These are phyloP conservation scores for Clonostachys rosea DNA, from an alignment of 2,329 filamentous ascomycete genomes.

Conservation along the genomic window DNA sequence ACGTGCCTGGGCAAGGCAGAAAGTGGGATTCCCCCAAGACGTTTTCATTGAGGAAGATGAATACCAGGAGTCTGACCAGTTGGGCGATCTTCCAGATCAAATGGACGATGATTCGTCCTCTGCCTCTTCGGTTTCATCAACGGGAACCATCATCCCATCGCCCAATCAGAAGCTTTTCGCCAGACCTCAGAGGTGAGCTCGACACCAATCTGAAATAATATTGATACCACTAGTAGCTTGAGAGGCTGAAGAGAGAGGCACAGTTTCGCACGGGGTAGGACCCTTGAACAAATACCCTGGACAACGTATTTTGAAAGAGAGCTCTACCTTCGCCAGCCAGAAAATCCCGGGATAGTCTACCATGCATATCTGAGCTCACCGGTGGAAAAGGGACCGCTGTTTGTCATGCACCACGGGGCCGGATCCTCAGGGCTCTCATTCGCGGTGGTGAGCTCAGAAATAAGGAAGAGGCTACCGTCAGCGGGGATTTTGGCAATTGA, in stretches of 20 bases:
- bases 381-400: constrained; percentile 68
- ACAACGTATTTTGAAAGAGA: constrained; percentile 88
- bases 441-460: constrained; percentile 72
- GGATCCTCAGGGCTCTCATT: constrained; percentile 93
- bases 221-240: no score
- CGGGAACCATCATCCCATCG: constrained; percentile 84
- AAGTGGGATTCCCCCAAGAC: constrained; percentile 54
- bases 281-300: constrained; percentile 71
- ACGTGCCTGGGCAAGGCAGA: constrained; percentile 72
- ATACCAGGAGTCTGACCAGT: constrained; percentile 40
- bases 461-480: constrained; percentile 70
- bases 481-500: constrained; percentile 84
- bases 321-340: constrained; percentile 59
- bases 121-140: constrained; percentile 74
- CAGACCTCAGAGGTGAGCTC: constrained; percentile 59
- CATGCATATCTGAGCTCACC: constrained; percentile 90
- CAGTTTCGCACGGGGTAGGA: constrained; percentile 45
- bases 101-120: constrained; percentile 64
- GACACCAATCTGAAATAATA: no score
- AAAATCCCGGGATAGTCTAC: constrained; percentile 51
- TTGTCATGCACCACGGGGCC: constrained; percentile 92
- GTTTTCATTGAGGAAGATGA: constrained; percentile 48
- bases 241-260: background rate
- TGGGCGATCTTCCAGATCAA: constrained; percentile 37
- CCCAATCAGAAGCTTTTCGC: constrained; percentile 70